phyloP scores from a whole-genome alignment of 108 stramenopile genomes.

The Cyclostephanos tholiformis region DNA sequence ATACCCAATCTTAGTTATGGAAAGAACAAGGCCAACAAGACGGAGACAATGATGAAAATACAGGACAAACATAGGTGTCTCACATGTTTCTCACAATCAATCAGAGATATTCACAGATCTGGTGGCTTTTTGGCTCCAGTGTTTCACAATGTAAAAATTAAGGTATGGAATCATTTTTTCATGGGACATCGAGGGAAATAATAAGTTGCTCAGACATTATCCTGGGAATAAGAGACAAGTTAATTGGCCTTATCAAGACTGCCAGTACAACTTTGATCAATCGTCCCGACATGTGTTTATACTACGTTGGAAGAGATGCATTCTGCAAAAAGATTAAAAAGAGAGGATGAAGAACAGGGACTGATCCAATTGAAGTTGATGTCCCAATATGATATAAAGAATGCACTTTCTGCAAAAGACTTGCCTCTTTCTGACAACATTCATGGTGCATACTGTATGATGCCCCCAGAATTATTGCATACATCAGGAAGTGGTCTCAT shows the following conservation, averaged over 20 bases:
- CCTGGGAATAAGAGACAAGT: not conserved
- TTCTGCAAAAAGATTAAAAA: not conserved
- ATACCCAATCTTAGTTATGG: not conserved
- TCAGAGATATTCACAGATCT: not conserved
- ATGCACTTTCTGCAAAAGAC: not conserved
- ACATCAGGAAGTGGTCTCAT: not conserved
- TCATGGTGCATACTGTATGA: not conserved
- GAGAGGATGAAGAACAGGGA: not conserved
- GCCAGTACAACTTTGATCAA: not conserved
- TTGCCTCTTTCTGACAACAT: not conserved
- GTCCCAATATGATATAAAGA: not conserved
- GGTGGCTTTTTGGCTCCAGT: not conserved
- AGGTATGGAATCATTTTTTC: not conserved
- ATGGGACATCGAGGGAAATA: too few species aligned
- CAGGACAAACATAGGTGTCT: not conserved
- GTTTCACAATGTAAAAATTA: not conserved
- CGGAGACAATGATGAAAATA: not conserved
- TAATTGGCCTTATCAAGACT: not conserved
- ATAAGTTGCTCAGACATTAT: not conserved
- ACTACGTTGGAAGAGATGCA: not conserved
- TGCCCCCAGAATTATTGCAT: slow-evolving; percentile 1
- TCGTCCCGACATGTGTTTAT: not conserved
- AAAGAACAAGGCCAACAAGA: not conserved
- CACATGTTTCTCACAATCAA: not conserved
- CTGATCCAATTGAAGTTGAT: not conserved